These are phyloP conservation scores for Nakaseomyces nivariensis DNA, from an alignment of 1,139 yeast genomes.

Conservation along the genomic window DNA sequence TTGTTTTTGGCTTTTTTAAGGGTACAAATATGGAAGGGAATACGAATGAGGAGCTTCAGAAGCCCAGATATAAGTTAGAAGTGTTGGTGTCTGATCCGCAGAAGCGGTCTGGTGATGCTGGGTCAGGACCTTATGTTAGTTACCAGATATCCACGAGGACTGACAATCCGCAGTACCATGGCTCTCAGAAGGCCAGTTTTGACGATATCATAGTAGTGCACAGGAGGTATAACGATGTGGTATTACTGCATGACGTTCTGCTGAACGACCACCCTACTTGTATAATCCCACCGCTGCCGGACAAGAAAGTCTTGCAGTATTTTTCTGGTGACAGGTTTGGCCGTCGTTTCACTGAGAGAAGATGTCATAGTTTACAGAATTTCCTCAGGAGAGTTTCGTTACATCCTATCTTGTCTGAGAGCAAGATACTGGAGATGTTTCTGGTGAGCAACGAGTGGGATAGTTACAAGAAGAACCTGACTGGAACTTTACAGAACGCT, in stretches of 20 bases:
- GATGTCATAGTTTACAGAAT: slow-evolving; percentile 75
- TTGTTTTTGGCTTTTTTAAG: not conserved
- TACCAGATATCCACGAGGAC: slow-evolving; percentile 64
- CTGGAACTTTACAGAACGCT: slow-evolving; percentile 24
- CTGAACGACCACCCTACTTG: slow-evolving; percentile 72
- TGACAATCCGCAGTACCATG: slow-evolving; percentile 38
- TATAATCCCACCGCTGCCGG: slow-evolving; percentile 89
- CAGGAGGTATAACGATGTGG: slow-evolving; percentile 75
- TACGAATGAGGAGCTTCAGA: not conserved
- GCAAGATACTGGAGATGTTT: slow-evolving; percentile 66
- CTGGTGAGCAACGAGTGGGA: slow-evolving; percentile 79
- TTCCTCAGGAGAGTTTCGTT: slow-evolving; percentile 62
- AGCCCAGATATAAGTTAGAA: slow-evolving; percentile 9
- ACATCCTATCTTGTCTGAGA: slow-evolving; percentile 63
- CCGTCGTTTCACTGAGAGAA: slow-evolving; percentile 65
- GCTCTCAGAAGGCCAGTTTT: slow-evolving; percentile 23
- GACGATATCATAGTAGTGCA: slow-evolving; percentile 45
- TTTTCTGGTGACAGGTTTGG: slow-evolving; percentile 90
- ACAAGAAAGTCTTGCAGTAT: slow-evolving; percentile 82
- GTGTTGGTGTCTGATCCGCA: slow-evolving; percentile 57
- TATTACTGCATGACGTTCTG: slow-evolving; percentile 65
- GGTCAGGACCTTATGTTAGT: slow-evolving; percentile 51
- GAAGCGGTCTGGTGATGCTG: slow-evolving; percentile 59
- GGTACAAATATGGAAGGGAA: not conserved
- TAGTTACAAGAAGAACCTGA: slow-evolving; percentile 56